Evolutionary conservation across 2,329 filamentous ascomycete genomes (phyloP).

Genomic region (Penicillium griseofulvum): DNA sequence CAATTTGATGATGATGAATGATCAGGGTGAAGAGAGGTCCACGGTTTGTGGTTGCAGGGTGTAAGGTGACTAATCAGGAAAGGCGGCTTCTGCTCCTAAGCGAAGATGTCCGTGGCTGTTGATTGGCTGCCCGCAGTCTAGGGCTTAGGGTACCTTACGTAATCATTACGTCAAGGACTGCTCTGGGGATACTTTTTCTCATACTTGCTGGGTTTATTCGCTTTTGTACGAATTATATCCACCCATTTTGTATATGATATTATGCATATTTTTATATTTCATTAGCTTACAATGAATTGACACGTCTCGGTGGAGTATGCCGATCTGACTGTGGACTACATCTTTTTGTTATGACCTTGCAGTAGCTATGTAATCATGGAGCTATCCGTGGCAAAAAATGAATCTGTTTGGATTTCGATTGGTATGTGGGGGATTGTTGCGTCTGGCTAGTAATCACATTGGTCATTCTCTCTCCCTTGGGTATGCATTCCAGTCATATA

Average conservation of each 20-base stretch:
- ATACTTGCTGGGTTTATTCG: not conserved
- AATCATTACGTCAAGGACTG: slow-evolving; percentile 31
- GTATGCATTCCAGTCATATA: not conserved
- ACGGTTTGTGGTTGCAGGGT: slow-evolving; percentile 35
- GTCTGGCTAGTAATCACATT: not conserved
- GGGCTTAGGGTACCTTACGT: slow-evolving; percentile 41
- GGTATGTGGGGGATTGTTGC: not conserved
- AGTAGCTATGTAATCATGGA: slow-evolving; percentile 11
- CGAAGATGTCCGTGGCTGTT: slow-evolving; percentile 28
- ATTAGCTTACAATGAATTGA: not conserved
- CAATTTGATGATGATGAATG: slow-evolving; percentile 27
- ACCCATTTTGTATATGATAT: not conserved
- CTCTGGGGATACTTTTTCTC: slow-evolving; percentile 22
- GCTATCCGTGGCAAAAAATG: slow-evolving; percentile 1
- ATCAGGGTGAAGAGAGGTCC: slow-evolving; percentile 29
- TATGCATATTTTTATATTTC: not conserved
- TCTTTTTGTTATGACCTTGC: not conserved
- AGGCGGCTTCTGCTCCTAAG: slow-evolving; percentile 38
- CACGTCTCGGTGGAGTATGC: slow-evolving; percentile 1
- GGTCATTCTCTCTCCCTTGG: not conserved
- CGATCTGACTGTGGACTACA: slow-evolving; percentile 1
- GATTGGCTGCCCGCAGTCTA: slow-evolving; percentile 30
- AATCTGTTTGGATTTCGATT: not conserved
- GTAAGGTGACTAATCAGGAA: slow-evolving; percentile 34
- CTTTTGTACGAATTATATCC: not conserved